These are phyloP conservation scores for Cadophora sp. DNA, from an alignment of 2,329 filamentous ascomycete species.

Conservation along the genomic window DNA sequence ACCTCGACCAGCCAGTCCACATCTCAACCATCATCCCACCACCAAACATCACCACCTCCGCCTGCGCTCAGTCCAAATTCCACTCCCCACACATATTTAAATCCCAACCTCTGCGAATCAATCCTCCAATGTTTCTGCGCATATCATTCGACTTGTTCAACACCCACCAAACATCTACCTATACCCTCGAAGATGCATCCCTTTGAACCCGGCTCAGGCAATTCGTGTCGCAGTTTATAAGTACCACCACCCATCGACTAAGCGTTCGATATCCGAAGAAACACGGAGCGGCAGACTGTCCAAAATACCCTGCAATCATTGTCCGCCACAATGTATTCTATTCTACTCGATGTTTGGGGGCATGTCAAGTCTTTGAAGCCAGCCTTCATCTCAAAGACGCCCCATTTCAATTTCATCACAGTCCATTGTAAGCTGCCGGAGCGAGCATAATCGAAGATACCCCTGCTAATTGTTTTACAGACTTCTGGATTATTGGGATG, in stretches of 20 bases:
- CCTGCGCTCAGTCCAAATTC: not conserved
- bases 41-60: slow-evolving; percentile 2
- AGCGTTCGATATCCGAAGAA: slow-evolving; percentile 10
- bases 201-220: slow-evolving; percentile 23
- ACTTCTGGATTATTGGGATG: slow-evolving; percentile 81
- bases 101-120: not conserved
- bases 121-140: not conserved
- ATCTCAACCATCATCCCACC: slow-evolving; percentile 4
- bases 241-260: not conserved
- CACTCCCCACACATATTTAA: not conserved
- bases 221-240: slow-evolving; percentile 21
- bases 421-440: slow-evolving; percentile 69
- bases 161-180: not conserved
- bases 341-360: slow-evolving; percentile 44
- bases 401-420: slow-evolving; percentile 82
- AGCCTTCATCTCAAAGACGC: slow-evolving; percentile 64
- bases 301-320: not conserved
- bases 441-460: not conserved
- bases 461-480: slow-evolving; percentile 48
- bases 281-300: not conserved
- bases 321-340: slow-evolving; percentile 36
- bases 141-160: not conserved
- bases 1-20: not conserved
- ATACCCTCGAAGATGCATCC: slow-evolving; percentile 18
- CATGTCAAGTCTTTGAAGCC: slow-evolving; percentile 60